These are phyloP conservation scores for Discostella stelligeroides DNA, from an alignment of 108 stramenopile species.

Conservation along the genomic window DNA sequence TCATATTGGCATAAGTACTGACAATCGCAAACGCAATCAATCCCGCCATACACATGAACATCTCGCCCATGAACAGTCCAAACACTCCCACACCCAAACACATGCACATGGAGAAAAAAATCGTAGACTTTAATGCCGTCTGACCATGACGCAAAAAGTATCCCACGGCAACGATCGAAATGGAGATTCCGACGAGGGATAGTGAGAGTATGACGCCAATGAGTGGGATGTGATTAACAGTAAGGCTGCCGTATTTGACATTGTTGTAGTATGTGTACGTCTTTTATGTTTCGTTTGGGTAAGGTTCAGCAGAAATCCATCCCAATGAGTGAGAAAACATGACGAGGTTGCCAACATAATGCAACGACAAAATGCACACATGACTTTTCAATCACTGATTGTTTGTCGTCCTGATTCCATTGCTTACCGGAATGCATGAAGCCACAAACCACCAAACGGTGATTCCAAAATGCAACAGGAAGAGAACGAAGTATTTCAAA, in stretches of 20 bases:
- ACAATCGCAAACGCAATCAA: background rate
- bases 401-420: no score
- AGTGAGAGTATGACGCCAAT: background rate
- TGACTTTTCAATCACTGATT: no score
- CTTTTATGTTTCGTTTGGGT: no score
- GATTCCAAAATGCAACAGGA: background rate
- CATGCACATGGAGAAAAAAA: constrained; percentile 44
- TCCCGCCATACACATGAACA: constrained; percentile 18
- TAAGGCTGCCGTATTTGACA: background rate
- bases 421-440: background rate
- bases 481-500: background rate
- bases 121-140: constrained; percentile 42
- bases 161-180: background rate
- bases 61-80: constrained; percentile 11
- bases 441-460: background rate
- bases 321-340: no score
- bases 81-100: constrained; percentile 41
- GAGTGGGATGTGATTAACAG: background rate
- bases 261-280: background rate
- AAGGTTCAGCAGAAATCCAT: no score
- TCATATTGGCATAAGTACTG: background rate
- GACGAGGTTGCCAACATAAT: no score
- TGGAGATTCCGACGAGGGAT: background rate
- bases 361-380: no score
- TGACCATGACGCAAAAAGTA: constrained; percentile 2